Evolutionary conservation across 2,329 filamentous ascomycete species (phyloP).

Genomic region (Cladosporium sp.): DNA sequence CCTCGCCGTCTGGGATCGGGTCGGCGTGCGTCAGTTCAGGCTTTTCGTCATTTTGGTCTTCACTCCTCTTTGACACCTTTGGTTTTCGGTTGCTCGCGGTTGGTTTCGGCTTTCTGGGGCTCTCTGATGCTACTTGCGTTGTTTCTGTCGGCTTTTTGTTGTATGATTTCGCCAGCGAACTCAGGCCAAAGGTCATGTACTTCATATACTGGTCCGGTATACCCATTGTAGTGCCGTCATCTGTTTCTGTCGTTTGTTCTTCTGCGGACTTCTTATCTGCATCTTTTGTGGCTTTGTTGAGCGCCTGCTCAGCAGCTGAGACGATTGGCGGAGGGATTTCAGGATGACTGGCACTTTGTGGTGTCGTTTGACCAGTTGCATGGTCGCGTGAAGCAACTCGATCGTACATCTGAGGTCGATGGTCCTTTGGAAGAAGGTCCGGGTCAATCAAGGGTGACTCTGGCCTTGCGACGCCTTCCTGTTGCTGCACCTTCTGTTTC

Average conservation of each 20-base stretch:
- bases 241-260: conserved; percentile 19
- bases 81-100: not conserved
- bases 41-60: conserved; percentile 21
- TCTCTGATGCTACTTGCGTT: conserved; percentile 28
- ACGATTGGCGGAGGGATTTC: conserved; percentile 51
- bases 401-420: conserved; percentile 32
- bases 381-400: conserved; percentile 31
- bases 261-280: conserved; percentile 33
- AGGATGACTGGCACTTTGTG: conserved; percentile 27
- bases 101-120: conserved; percentile 26
- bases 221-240: conserved; percentile 39
- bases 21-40: conserved; percentile 32
- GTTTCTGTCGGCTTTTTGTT: conserved; percentile 26
- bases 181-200: conserved; percentile 51
- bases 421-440: conserved; percentile 39
- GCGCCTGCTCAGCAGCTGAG: conserved; percentile 44
- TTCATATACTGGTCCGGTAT: conserved; percentile 53
- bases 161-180: conserved; percentile 31
- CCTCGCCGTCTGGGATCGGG: conserved; percentile 42
- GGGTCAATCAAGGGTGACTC: conserved; percentile 19
- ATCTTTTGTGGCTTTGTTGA: conserved; percentile 43
- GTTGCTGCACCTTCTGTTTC: conserved; percentile 18
- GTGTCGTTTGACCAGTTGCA: conserved; percentile 21
- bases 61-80: conserved; percentile 9
- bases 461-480: conserved; percentile 12